Conservation (phyloP, 1,139 yeast species). For the Pichia sp. region DNA sequence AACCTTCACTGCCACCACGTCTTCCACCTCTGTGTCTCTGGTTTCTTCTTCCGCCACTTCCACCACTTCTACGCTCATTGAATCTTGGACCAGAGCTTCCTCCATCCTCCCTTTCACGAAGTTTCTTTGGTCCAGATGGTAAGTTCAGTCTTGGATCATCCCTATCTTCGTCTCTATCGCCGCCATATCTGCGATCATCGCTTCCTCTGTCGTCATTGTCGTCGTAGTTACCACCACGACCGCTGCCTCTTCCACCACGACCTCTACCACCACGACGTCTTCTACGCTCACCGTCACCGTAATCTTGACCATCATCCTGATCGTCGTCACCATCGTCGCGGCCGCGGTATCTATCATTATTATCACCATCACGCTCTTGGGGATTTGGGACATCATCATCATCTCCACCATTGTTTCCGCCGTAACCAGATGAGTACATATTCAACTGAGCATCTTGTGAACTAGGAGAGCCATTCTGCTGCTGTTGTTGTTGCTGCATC, state of each 20-base stretch:
- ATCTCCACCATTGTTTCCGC: constrained; percentile 19
- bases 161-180: constrained; percentile 10
- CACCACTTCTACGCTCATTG: too few species aligned
- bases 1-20: constrained; percentile 25
- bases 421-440: constrained; percentile 16
- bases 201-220: constrained; percentile 1
- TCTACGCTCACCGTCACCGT: too few species aligned
- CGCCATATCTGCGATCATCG: not conserved
- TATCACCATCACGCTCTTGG: constrained; percentile 19
- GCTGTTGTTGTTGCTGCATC: too few species aligned
- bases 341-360: not conserved
- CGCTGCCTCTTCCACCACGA: too few species aligned
- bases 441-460: constrained; percentile 15
- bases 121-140: constrained; percentile 28
- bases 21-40: constrained; percentile 23
- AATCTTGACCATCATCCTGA: constrained; percentile 2
- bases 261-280: too few species aligned
- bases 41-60: too few species aligned
- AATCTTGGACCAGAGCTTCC: too few species aligned
- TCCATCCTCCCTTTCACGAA: constrained; percentile 16
- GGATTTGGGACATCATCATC: constrained; percentile 29
- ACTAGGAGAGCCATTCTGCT: too few species aligned
- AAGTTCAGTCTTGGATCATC: constrained; percentile 14
- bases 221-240: too few species aligned
- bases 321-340: not conserved